phyloP scores from a whole-genome alignment of 2,329 filamentous ascomycete species.

The Magnaporthiopsis incrustans region DNA sequence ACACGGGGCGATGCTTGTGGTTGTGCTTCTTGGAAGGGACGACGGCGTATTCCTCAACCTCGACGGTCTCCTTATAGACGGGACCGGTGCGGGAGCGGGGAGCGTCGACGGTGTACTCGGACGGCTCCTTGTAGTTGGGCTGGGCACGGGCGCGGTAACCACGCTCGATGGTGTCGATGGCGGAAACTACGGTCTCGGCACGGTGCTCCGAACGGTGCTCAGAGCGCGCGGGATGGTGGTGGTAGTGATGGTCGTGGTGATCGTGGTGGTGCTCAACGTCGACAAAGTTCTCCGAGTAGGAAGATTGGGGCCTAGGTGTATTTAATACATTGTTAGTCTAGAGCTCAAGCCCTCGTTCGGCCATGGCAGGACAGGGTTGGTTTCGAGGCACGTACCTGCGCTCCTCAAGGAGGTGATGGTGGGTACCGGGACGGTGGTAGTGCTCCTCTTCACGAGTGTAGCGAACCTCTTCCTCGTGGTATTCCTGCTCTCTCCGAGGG shows the following conservation, averaged over 20 bases:
- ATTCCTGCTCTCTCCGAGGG: constrained; percentile 50
- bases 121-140: constrained; percentile 36
- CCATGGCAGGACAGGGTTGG: background rate
- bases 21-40: constrained; percentile 20
- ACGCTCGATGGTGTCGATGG: constrained; percentile 58
- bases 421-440: constrained; percentile 63
- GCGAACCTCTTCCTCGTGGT: constrained; percentile 76
- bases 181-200: constrained; percentile 23
- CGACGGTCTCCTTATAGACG: constrained; percentile 24
- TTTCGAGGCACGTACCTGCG: constrained; percentile 32
- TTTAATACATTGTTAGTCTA: constrained; percentile 6
- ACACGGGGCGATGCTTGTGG: constrained; percentile 32
- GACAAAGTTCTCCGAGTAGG: constrained; percentile 56
- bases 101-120: constrained; percentile 26
- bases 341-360: too few relatives aligned
- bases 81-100: constrained; percentile 23
- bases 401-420: constrained; percentile 46
- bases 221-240: constrained; percentile 24
- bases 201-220: background rate
- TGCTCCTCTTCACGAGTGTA: constrained; percentile 72
- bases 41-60: constrained; percentile 25
- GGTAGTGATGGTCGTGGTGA: background rate
- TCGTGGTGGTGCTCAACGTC: constrained; percentile 16
- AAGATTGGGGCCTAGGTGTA: constrained; percentile 27
- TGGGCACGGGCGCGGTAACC: constrained; percentile 57